Evolutionary conservation across 2,329 filamentous ascomycete genomes (phyloP), one percentile per base, ranked within the genome.

Genomic region (Sphaerostilbella broomeana): DNA sequence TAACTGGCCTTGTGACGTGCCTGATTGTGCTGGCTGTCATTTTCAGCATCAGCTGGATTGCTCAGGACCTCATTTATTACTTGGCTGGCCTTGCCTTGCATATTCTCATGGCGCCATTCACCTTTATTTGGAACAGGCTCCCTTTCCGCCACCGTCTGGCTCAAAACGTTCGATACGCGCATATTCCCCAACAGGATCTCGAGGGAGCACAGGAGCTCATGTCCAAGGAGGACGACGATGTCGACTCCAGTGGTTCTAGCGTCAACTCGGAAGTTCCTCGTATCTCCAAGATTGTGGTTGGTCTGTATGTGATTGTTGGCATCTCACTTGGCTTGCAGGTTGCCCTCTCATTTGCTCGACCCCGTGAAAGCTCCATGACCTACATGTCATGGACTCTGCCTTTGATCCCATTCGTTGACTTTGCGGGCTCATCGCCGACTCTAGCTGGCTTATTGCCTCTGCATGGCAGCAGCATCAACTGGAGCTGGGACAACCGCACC

Each of bases 341-440:
- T 7, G 15, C 55, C 7, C 37, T 50, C 4, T 43, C 46, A 2
- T 24, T 51, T 4, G 32, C 46, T 21, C 51, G 58, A 7, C 59
- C 58, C 0, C 25, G 41, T 10, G 56, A 58, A 15, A 48, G 49
- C 22, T 57, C 58, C 2, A 43, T 60, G 10, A 47, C 46, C 4
- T 62, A 59, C 43, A 51, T 62, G 38, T 62, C 59, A 0, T 62
- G 58, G 56, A 61, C 59, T 0, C 38, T 55, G 12, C 51, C 48
- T 4, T 30, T 62, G 5, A 41, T 60, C 1, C 59, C 59, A 0
- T 55, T 59, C 11, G 49, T 61, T 19, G 59, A 61, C 32, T 54
- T 59, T 32, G 45, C 47, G 5, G 39, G 53, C 11, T 54, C 57
- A 1, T 51, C 51, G 1, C 55, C 58, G 0, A 51, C 38, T 12